Conservation (phyloP, 75 land plant species). For the Pinus tabuliformis region DNA sequence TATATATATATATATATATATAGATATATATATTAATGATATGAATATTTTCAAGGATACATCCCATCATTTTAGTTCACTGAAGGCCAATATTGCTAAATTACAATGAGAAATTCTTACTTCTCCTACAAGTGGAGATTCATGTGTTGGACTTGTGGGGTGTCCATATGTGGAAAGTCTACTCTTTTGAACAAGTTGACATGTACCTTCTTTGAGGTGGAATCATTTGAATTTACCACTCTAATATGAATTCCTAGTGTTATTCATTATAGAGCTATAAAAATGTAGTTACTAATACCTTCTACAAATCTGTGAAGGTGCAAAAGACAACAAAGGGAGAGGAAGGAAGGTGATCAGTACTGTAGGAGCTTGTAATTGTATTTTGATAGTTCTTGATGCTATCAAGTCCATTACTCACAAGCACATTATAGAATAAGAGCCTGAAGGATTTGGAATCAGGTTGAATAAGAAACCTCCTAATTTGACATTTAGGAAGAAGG, state of each 20-base stretch:
- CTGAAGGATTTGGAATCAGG: slow-evolving; percentile 99
- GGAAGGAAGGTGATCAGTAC: slow-evolving; percentile 99
- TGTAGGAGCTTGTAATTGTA: slow-evolving; percentile 97
- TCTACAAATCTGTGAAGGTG: slow-evolving; percentile 99
- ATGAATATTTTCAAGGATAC: too few species aligned
- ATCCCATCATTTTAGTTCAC: too few species aligned
- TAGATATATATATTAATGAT: too few species aligned
- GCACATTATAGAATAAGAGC: slow-evolving; percentile 96
- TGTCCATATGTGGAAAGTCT: slow-evolving; percentile 98
- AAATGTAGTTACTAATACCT: slow-evolving; percentile 98
- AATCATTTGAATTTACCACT: slow-evolving; percentile 99
- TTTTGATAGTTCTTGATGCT: slow-evolving; percentile 97
- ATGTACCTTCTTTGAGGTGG: slow-evolving; percentile 99
- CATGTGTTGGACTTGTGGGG: slow-evolving; percentile 96
- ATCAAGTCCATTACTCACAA: slow-evolving; percentile 99
- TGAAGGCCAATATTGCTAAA: slow-evolving; percentile 97
- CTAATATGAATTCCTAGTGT: slow-evolving; percentile 99
- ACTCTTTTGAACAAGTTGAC: slow-evolving; percentile 96
- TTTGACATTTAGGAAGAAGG: slow-evolving; percentile 90
- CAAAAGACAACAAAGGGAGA: slow-evolving; percentile 99
- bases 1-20: too few species aligned
- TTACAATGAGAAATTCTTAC: slow-evolving; percentile 84
- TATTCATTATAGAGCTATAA: slow-evolving; percentile 89
- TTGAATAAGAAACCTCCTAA: slow-evolving; percentile 96
- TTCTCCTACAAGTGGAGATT: slow-evolving; percentile 94